Evolutionary conservation across 805 yeast species (phyloP), one percentile per base, ranked within the genome.

Genomic region (Hanseniaspora osmophila): DNA sequence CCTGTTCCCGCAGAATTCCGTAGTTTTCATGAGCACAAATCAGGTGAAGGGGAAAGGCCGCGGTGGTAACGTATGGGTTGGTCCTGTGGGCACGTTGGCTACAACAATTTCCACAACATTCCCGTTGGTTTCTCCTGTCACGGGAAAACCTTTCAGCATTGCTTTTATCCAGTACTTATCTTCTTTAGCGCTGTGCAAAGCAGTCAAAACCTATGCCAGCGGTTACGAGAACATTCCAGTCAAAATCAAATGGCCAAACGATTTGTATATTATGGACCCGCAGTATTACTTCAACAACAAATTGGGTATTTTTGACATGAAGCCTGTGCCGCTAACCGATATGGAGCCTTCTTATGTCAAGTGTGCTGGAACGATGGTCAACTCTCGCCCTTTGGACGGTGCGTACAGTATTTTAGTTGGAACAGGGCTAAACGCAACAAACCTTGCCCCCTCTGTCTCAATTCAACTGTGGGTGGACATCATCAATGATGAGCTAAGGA

Each of bases 171-270:
- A 92, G 61, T 92, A 92, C 57, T 61, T 92, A 12, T 76, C 84
- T 9, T 78, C 92, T 46, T 62, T 92, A 50, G 96, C 97, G 0
- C 72, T 82, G 44, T 80, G 87, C 10, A 85, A 83, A 57, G 84
- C 94, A 27, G 71, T 90, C n/a, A 61, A 74, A 33, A 67, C 75
- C 2, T 77, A 86, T 54, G 61, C 61, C 2, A 67, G 62, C 7
- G 86, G 84, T 0, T 85, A 80, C 58, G 79, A 77, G 16, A 80
- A 77, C 40, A 62, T 92, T 52, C 96, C 95, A 0, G 69, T 90
- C 13, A 71, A 77, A 43, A 71, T 92, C 48, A 92, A 92, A 59
- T 92, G 99, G 99, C 99, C 99, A 1, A 92, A 92, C 59, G 99
- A 92, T 61, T 66, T 92, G 12, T 92, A 85, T 57, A 77, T 81